phyloP scores from a whole-genome alignment of 1,284 basidiomycete species.

The Heterobasidion annosum region DNA sequence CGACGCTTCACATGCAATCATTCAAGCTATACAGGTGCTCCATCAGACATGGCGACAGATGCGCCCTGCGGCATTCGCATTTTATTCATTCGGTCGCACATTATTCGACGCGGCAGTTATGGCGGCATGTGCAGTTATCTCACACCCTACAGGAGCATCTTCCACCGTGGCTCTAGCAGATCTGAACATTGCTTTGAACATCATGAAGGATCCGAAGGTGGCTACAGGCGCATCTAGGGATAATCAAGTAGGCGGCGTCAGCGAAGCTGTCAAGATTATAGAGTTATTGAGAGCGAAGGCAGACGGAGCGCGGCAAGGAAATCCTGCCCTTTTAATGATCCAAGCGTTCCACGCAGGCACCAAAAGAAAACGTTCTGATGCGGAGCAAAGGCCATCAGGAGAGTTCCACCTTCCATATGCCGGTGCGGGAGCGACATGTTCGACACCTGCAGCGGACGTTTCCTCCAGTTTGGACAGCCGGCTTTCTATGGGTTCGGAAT shows the following conservation, averaged over 20 bases:
- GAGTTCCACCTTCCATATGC: slow-evolving; percentile 40
- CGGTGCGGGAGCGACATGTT: slow-evolving; percentile 25
- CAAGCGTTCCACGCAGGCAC: slow-evolving; percentile 18
- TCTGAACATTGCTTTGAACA: slow-evolving; percentile 37
- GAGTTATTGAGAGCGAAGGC: slow-evolving; percentile 41
- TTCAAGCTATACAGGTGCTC: slow-evolving; percentile 37
- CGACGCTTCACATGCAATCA: slow-evolving; percentile 51
- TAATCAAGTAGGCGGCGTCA: slow-evolving; percentile 15
- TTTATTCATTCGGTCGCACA: slow-evolving; percentile 50
- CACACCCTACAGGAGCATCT: slow-evolving; percentile 36
- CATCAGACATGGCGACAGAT: slow-evolving; percentile 28
- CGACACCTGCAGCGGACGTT: not conserved
- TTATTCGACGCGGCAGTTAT: slow-evolving; percentile 57
- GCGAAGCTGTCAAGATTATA: slow-evolving; percentile 35
- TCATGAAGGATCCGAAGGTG: slow-evolving; percentile 30
- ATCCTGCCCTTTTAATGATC: slow-evolving; percentile 6
- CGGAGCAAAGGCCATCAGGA: slow-evolving; percentile 25
- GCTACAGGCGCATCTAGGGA: slow-evolving; percentile 16
- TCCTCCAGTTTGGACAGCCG: not conserved
- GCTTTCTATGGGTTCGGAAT: not conserved
- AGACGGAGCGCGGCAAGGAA: slow-evolving; percentile 22
- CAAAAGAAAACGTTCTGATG: slow-evolving; percentile 48
- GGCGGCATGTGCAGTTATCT: slow-evolving; percentile 49
- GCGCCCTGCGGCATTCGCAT: slow-evolving; percentile 39
- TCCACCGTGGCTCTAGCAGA: slow-evolving; percentile 40